phyloP scores from a whole-genome alignment of 306 rosid species.

The Prunus salicina region DNA sequence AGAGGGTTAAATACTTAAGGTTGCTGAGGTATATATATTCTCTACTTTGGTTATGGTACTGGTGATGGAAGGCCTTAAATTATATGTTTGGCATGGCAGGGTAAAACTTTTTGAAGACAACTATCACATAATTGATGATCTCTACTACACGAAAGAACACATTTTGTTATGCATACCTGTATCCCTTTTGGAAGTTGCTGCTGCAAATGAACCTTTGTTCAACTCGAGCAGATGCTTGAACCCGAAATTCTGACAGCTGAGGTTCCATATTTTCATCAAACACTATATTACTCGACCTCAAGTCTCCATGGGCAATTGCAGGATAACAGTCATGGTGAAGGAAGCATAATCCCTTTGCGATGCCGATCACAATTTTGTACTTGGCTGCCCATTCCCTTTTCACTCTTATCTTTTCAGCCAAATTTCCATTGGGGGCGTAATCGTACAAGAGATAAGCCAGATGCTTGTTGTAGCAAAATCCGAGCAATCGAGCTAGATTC shows the following conservation, averaged over 20 bases:
- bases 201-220: slow-evolving; percentile 40
- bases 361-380: slow-evolving; percentile 58
- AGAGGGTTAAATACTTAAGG: not conserved
- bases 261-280: slow-evolving; percentile 93
- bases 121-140: not conserved
- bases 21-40: not conserved
- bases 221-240: slow-evolving; percentile 53
- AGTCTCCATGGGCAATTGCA: slow-evolving; percentile 79
- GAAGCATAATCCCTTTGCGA: slow-evolving; percentile 77
- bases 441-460: slow-evolving; percentile 75
- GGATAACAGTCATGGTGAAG: slow-evolving; percentile 91
- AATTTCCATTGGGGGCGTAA: slow-evolving; percentile 70
- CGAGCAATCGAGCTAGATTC: slow-evolving; percentile 63
- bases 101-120: not conserved
- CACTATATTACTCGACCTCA: slow-evolving; percentile 72
- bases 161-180: slow-evolving; percentile 48
- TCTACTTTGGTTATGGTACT: not conserved
- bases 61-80: not conserved
- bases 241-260: slow-evolving; percentile 78
- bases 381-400: slow-evolving; percentile 70
- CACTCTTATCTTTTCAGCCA: slow-evolving; percentile 63
- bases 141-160: not conserved
- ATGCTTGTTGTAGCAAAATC: slow-evolving; percentile 74
- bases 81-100: slow-evolving; percentile 10
- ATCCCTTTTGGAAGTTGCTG: slow-evolving; percentile 40